phyloP scores from a whole-genome alignment of 257 asterid species.

The Solanum lignicaule region DNA sequence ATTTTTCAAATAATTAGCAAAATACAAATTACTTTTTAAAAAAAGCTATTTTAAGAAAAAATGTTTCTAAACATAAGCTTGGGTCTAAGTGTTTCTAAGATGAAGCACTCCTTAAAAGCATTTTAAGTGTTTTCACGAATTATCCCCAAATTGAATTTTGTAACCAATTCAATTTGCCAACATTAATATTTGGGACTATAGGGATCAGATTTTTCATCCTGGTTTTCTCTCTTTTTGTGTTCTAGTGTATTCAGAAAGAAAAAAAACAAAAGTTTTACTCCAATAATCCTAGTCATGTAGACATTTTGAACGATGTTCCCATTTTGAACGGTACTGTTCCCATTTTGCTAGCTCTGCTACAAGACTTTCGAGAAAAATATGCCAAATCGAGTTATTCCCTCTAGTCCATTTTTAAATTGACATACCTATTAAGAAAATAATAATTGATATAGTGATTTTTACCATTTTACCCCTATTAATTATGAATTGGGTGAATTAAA shows the following conservation, averaged over 20 bases:
- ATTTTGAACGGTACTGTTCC: background rate
- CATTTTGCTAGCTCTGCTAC: background rate
- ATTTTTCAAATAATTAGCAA: no score
- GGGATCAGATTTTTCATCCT: background rate
- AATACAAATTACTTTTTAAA: no score
- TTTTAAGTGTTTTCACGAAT: background rate
- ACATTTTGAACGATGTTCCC: background rate
- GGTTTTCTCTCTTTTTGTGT: background rate
- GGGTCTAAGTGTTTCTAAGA: background rate
- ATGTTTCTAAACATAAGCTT: no score
- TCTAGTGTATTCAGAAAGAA: background rate
- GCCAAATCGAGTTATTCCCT: no score
- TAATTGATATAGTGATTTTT: no score
- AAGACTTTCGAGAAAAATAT: background rate
- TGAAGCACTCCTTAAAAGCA: background rate
- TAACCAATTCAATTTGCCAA: background rate
- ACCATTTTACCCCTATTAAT: no score
- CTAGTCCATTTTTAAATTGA: no score
- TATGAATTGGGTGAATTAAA: no score
- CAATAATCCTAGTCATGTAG: background rate
- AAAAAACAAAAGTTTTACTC: background rate
- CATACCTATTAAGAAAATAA: no score
- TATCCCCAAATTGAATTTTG: background rate
- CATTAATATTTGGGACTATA: background rate
- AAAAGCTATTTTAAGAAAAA: no score